A percentile compares a stretch with the other conserved stretches of the same genome.
phyloP scores from a whole-genome alignment of 2,329 filamentous ascomycete species.

The Beauveria sp. region DNA sequence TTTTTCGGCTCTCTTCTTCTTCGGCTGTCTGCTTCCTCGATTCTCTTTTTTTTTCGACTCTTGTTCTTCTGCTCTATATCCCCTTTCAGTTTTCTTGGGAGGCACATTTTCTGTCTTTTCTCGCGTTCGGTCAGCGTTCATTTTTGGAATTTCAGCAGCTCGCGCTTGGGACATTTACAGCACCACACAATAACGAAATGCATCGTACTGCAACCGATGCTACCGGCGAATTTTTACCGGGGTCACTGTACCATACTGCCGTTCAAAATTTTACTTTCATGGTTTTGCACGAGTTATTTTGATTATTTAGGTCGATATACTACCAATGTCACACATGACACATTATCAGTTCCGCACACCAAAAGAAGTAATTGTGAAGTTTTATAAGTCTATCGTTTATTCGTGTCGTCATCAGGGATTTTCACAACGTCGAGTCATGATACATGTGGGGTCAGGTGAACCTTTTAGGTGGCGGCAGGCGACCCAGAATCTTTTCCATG shows the following conservation, averaged over 20 bases:
- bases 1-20: neutral
- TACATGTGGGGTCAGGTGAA: neutral
- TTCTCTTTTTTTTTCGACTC: neutral
- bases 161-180: neutral
- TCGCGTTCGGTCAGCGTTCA: neutral
- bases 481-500: slow-evolving; percentile 13
- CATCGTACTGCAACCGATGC: neutral
- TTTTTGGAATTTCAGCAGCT: neutral
- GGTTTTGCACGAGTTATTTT: neutral
- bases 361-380: neutral
- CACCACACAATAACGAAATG: neutral
- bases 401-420: neutral
- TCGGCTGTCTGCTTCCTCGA: too few species aligned
- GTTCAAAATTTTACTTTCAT: neutral
- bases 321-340: neutral
- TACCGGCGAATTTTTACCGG: neutral
- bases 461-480: slow-evolving; percentile 11
- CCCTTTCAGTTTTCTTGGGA: neutral
- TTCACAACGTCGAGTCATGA: neutral
- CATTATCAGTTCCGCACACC: neutral
- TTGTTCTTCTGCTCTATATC: neutral
- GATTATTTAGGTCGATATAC: neutral
- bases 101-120: neutral
- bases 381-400: neutral
- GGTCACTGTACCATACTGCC: neutral